These are phyloP conservation scores for Ceratobasidium sp. DNA, from an alignment of 1,284 basidiomycete species.

Conservation along the genomic window DNA sequence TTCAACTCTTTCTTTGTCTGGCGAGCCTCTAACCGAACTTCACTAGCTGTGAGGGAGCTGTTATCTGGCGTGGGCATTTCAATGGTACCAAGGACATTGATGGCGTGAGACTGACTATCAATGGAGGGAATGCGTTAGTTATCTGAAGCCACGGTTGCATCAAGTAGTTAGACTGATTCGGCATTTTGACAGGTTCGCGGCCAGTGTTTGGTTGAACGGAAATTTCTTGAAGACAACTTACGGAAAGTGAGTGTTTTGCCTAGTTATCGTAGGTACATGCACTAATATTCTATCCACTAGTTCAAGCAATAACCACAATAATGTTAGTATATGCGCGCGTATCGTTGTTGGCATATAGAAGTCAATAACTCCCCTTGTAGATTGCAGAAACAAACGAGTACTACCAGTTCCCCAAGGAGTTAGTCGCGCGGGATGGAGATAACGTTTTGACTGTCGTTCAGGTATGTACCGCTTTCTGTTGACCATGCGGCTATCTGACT, in stretches of 20 bases:
- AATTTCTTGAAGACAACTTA: slow-evolving; percentile 73
- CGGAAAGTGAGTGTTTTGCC: slow-evolving; percentile 61
- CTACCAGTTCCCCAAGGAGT: slow-evolving; percentile 65
- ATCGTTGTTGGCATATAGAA: not conserved
- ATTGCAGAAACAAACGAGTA: slow-evolving; percentile 67
- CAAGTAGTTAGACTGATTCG: not conserved
- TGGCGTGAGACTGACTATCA: slow-evolving; percentile 73
- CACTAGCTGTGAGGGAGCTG: slow-evolving; percentile 76
- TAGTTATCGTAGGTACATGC: not conserved
- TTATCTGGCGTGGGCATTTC: slow-evolving; percentile 84
- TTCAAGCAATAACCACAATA: slow-evolving; percentile 66
- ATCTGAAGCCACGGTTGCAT: not conserved
- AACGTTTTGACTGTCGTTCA: slow-evolving; percentile 79
- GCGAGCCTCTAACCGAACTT: not conserved
- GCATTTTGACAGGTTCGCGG: slow-evolving; percentile 67
- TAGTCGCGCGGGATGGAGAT: slow-evolving; percentile 59
- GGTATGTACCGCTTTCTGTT: slow-evolving; percentile 49
- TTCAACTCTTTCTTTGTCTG: too few relatives aligned
- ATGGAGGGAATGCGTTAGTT: slow-evolving; percentile 72
- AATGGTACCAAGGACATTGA: slow-evolving; percentile 61
- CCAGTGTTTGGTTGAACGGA: slow-evolving; percentile 79
- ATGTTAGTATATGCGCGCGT: slow-evolving; percentile 40
- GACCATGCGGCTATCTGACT: slow-evolving; percentile 4
- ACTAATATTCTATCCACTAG: slow-evolving; percentile 47
- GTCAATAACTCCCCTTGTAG: not conserved